phyloP scores from a whole-genome alignment of 345 rosid species.

The Populus tremula region DNA sequence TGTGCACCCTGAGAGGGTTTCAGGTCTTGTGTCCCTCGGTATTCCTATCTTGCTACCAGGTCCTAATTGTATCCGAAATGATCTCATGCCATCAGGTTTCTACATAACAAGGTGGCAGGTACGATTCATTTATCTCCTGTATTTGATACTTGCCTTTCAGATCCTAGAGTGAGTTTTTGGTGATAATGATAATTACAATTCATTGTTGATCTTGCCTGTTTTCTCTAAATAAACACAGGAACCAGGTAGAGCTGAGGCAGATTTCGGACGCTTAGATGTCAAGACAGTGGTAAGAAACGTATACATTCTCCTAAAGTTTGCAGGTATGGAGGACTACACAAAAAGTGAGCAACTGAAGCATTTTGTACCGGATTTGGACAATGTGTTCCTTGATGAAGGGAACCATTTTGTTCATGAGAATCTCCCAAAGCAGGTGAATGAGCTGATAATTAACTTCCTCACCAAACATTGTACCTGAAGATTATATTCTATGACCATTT shows the following conservation, averaged over 20 bases:
- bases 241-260: slow-evolving; percentile 25
- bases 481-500: neutral
- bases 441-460: slow-evolving; percentile 15
- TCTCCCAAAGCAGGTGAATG: slow-evolving; percentile 19
- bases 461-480: neutral
- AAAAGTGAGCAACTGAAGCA: slow-evolving; percentile 18
- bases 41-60: slow-evolving; percentile 40
- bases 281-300: slow-evolving; percentile 20
- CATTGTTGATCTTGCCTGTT: neutral
- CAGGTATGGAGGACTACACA: slow-evolving; percentile 23
- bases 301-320: slow-evolving; percentile 10
- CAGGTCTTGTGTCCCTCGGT: slow-evolving; percentile 33
- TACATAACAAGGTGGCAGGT: slow-evolving; percentile 44
- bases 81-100: slow-evolving; percentile 40
- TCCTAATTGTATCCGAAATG: neutral
- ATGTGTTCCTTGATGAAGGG: slow-evolving; percentile 20
- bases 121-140: neutral
- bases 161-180: no score
- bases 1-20: slow-evolving; percentile 33
- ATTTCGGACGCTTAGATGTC: slow-evolving; percentile 16
- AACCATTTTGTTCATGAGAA: slow-evolving; percentile 24
- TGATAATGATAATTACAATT: no score
- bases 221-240: neutral
- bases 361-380: slow-evolving; percentile 23
- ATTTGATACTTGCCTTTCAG: no score